Evolutionary conservation across 2,329 filamentous ascomycete genomes (phyloP), one percentile per base, ranked within the genome.

Genomic region (Penicillium glabrum): DNA sequence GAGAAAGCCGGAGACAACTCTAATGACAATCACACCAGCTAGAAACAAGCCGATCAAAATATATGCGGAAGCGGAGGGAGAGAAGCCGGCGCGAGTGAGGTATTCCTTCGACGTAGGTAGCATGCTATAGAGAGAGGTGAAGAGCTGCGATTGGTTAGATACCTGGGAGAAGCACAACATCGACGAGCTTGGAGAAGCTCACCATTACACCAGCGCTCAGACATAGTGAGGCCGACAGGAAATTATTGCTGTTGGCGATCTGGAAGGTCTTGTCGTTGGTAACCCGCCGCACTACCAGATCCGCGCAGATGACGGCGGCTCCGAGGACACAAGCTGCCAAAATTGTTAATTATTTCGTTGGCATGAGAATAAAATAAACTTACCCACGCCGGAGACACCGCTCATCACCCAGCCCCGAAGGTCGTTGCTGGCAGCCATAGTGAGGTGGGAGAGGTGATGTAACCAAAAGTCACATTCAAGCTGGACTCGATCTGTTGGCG

Each of bases 151-250:
- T 46, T 48, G 56, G 14, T 50, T 35, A 46, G 45, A 2, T 6
- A 29, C 13, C 19, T 41, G 39, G 35, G 9, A 3, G n/a, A 6
- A 41, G n/a, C 39, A 41, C 19, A 41, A 7, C n/a, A 19, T 41
- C 7, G 35, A 23, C 19, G 23, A 23, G 19, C 19, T 23, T 41
- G 39, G 19, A 29, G 9, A 2, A 10, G 46, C 85, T 63, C 75
- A 96, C 93, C 92, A 99, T 96, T 46, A 98, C 93, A 44, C 95
- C 93, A 65, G 96, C 96, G 72, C 92, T 97, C 62, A 99, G 77
- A 75, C 93, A 96, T 59, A 98, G 77, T 0, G 93, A 97, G 23
- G 87, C 86, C 1, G 93, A 93, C 5, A 97, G 82, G 72, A 99
- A 99, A 23, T 81, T 81, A 78, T 90, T 93, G 76, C 90, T 97